Conservation (phyloP, 1,284 basidiomycete species). For the Athelia sp. region DNA sequence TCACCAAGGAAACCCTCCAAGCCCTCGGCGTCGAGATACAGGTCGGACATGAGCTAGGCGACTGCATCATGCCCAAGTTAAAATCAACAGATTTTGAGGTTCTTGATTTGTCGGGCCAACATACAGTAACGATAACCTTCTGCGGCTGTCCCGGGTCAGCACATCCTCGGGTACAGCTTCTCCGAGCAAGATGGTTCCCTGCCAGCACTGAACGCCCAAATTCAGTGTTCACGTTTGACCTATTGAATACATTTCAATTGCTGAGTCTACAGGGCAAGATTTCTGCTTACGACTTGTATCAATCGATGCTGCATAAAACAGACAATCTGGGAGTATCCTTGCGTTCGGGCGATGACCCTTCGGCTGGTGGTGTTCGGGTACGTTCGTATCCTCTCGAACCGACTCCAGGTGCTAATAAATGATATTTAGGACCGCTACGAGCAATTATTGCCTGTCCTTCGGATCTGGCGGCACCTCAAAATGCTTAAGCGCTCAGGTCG, state of each 20-base stretch:
- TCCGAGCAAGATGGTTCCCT: neutral
- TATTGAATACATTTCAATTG: neutral
- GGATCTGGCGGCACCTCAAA: slow-evolving; percentile 25
- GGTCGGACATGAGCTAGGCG: neutral
- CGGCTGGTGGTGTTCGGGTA: neutral
- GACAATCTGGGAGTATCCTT: slow-evolving; percentile 4
- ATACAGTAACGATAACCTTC: neutral
- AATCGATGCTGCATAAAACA: neutral
- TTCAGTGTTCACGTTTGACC: neutral
- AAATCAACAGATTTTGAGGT: neutral
- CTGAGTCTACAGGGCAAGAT: slow-evolving; percentile 1
- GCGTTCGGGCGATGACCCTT: slow-evolving; percentile 2
- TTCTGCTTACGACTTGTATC: neutral
- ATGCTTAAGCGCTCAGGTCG: slow-evolving; percentile 25
- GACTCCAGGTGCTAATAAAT: neutral
- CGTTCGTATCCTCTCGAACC: neutral
- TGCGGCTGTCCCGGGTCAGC: neutral
- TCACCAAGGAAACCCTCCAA: neutral
- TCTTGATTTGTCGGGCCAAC: neutral
- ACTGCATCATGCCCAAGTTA: neutral
- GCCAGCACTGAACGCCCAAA: neutral
- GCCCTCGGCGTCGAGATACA: neutral
- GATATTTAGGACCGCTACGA: slow-evolving; percentile 20
- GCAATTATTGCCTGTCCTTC: slow-evolving; percentile 19
- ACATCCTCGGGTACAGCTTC: neutral